Evolutionary conservation across 139 green algal species (phyloP).

Genomic region (Chlamydomonas sp.): DNA sequence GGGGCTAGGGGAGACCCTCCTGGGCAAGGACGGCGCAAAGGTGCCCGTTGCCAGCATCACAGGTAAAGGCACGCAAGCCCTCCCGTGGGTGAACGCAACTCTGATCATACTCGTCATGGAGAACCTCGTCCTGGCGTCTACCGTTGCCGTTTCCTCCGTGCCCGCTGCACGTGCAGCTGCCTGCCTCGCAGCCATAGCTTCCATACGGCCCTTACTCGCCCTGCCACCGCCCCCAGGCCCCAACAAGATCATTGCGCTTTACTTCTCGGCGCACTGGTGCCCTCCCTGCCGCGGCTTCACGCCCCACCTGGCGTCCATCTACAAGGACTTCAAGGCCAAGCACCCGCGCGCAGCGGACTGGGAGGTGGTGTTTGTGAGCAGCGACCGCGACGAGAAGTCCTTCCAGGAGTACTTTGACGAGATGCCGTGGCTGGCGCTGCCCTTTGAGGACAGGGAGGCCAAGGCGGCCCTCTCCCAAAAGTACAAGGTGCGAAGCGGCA

Average conservation of each 20-base stretch:
- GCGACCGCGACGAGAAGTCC: slow-evolving; percentile 25
- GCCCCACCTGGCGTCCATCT: slow-evolving; percentile 18
- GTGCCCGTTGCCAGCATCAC: slow-evolving; percentile 20
- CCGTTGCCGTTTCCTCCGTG: not conserved
- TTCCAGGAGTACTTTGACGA: slow-evolving; percentile 32
- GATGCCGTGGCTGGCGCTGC: slow-evolving; percentile 43
- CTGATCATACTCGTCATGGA: no score
- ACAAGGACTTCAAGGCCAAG: slow-evolving; percentile 27
- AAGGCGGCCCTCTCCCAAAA: slow-evolving; percentile 19
- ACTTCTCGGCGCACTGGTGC: slow-evolving; percentile 47
- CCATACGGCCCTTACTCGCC: not conserved
- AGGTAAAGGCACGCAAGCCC: not conserved
- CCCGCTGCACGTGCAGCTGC: not conserved
- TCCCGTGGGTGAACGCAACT: no score
- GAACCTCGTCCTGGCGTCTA: not conserved
- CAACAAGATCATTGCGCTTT: slow-evolving; percentile 22
- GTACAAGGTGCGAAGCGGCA: slow-evolving; percentile 18
- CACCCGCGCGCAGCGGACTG: slow-evolving; percentile 2
- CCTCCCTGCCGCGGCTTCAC: slow-evolving; percentile 41
- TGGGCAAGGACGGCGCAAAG: not conserved
- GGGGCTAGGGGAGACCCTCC: not conserved
- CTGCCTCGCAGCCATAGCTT: not conserved
- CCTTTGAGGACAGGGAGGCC: not conserved
- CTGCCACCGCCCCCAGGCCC: not conserved
- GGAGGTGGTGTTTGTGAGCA: slow-evolving; percentile 33